Conservation (phyloP, 169 alveolate genomes). For the Plasmodium cynomolgi region DNA sequence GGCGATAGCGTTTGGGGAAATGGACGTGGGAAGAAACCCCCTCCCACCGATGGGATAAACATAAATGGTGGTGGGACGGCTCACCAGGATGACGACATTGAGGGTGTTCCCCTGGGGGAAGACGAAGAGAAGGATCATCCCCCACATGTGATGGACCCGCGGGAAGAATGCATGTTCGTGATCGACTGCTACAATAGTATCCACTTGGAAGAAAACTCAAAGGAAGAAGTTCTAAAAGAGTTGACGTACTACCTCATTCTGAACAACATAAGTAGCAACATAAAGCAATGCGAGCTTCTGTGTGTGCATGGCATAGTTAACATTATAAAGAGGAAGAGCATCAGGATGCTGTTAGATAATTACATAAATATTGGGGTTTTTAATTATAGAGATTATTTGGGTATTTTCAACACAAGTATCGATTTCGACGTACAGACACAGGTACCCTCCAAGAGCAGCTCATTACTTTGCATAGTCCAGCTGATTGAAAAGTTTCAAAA, state of each 20-base stretch:
- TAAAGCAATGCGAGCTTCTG: slow-evolving; percentile 82
- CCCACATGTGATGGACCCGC: background rate
- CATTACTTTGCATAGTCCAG: slow-evolving; percentile 63
- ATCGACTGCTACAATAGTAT: slow-evolving; percentile 66
- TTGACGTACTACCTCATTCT: slow-evolving; percentile 84
- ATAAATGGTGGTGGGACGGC: background rate
- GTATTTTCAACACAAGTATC: slow-evolving; percentile 69
- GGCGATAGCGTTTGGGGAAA: background rate
- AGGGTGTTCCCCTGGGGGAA: background rate
- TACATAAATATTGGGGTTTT: slow-evolving; percentile 81
- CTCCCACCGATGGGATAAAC: background rate
- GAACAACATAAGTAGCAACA: slow-evolving; percentile 83
- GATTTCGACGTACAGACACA: slow-evolving; percentile 74
- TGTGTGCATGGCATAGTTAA: slow-evolving; percentile 86
- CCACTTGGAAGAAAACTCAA: slow-evolving; percentile 25
- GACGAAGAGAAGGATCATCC: background rate
- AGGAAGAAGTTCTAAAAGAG: slow-evolving; percentile 77
- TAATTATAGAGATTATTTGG: slow-evolving; percentile 69
- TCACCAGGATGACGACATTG: background rate
- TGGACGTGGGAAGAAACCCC: background rate
- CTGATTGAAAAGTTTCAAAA: slow-evolving; percentile 62
- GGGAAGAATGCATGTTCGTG: slow-evolving; percentile 29
- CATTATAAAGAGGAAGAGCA: slow-evolving; percentile 84
- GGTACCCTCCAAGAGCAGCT: slow-evolving; percentile 71
- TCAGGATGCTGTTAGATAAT: slow-evolving; percentile 82